Evolutionary conservation across 1,139 yeast species (phyloP), one percentile per base, ranked within the genome.

Genomic region (Magnusiomyces tetraspermus): DNA sequence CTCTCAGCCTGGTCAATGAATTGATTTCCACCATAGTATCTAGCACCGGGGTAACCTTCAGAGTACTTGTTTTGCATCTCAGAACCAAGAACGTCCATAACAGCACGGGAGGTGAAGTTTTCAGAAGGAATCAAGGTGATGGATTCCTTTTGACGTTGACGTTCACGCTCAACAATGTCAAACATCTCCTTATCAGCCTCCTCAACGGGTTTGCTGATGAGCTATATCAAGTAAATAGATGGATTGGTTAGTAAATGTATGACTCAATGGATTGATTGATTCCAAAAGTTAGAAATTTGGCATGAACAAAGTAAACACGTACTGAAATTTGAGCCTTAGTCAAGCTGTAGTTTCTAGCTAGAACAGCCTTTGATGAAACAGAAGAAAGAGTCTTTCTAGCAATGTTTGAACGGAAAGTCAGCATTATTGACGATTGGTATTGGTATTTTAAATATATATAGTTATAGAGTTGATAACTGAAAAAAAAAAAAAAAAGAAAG

Each of bases 61-160:
- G 96, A 88, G 73, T 90, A 90, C 76, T 90, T 90, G 79, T 90
- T 90, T 90, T 90, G 86, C 96, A 92, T 88, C 67, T 95, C 96
- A 56, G 97, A 86, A 68, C 97, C 97, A 69, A 92, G 80, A 52
- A 95, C 95, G 71, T 92, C 97, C 72, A 90, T 87, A 46, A 92
- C 98, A 40, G 97, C 85, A 60, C 89, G 86, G 60, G 97, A 86
- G 60, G 98, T 92, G 79, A 90, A 92, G 73, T 92, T 92, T 74
- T 92, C 98, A 53, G 96, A 86, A 37, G 98, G 96, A 71, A 92
- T 92, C 71, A 92, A 77, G 52, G 88, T 95, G 67, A 92, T 84
- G 37, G 96, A 88, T 72, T 88, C 95, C 75, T 82, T 84, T 76
- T 92, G 98, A 76, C 98, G 86, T 64, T 82, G 83, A 63, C 85